These are phyloP conservation scores for Cerioporus squamosus DNA, from an alignment of 1,284 basidiomycete genomes.

Conservation along the genomic window DNA sequence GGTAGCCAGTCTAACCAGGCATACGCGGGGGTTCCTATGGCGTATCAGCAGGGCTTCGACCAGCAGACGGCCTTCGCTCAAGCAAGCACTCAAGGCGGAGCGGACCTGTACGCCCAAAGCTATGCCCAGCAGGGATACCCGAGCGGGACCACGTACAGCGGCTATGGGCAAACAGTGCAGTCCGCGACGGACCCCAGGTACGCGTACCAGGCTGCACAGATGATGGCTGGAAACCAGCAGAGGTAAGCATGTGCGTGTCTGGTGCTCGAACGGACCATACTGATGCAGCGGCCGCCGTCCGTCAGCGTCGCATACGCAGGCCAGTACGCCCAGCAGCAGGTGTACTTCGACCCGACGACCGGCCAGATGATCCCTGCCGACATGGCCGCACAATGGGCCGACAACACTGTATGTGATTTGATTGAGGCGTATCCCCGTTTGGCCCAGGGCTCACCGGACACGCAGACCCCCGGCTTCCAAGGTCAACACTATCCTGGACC, in stretches of 20 bases:
- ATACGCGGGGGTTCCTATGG: conserved; percentile 12
- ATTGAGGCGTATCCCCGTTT: neutral
- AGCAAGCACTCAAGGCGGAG: conserved; percentile 1
- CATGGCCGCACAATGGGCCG: conserved; percentile 18
- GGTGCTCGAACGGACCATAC: neutral
- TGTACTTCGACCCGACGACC: conserved; percentile 16
- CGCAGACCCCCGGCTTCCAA: conserved; percentile 12
- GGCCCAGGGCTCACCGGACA: conserved; percentile 1
- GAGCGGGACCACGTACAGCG: conserved; percentile 20
- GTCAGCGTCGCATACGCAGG: conserved; percentile 12
- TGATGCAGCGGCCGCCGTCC: no score
- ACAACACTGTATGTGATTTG: conserved; percentile 15
- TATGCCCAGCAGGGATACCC: conserved; percentile 25
- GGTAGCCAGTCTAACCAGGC: neutral
- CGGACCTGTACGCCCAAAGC: conserved; percentile 8
- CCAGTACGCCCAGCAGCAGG: conserved; percentile 16
- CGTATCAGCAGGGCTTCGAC: conserved; percentile 6
- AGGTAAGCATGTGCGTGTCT: conserved; percentile 4
- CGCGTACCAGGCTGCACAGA: conserved; percentile 14
- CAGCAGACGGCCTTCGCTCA: conserved; percentile 14
- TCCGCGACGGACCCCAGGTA: conserved; percentile 15
- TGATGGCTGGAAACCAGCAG: conserved; percentile 10
- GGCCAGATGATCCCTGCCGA: conserved; percentile 20
- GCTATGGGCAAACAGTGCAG: conserved; percentile 15
- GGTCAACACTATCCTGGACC: conserved; percentile 12